Evolutionary conservation across 768 basidiomycete species (phyloP).

Genomic region (Lactarius sp.): DNA sequence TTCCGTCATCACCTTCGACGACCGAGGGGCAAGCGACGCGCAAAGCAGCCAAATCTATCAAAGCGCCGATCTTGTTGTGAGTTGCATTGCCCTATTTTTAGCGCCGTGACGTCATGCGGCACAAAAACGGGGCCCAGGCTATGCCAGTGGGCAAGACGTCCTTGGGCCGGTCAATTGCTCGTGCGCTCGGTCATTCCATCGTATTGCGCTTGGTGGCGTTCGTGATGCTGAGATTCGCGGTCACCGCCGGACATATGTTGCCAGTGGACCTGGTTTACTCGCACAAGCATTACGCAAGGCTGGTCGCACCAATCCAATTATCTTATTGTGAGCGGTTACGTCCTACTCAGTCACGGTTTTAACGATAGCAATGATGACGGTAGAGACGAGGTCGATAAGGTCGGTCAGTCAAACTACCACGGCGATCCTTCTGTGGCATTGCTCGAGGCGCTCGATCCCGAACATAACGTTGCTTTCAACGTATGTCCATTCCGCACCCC

Average conservation of each 20-base stretch:
- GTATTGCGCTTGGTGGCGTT: constrained; percentile 89
- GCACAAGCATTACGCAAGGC: constrained; percentile 85
- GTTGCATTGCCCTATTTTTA: constrained; percentile 27
- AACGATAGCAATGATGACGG: neutral
- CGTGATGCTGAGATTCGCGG: constrained; percentile 83
- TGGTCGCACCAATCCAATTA: constrained; percentile 71
- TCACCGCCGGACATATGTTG: constrained; percentile 85
- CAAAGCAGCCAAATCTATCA: constrained; percentile 41
- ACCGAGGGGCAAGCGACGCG: constrained; percentile 17
- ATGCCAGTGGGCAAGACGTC: too few species aligned
- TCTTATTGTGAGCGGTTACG: constrained; percentile 49
- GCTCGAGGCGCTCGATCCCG: constrained; percentile 89
- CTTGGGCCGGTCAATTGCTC: constrained; percentile 83
- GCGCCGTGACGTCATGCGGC: neutral
- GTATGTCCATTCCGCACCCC: constrained; percentile 36
- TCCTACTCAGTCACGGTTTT: constrained; percentile 3
- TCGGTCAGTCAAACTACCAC: constrained; percentile 81
- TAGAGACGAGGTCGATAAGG: constrained; percentile 87
- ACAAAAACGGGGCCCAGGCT: constrained; percentile 51
- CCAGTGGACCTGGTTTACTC: constrained; percentile 77
- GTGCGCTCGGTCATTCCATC: constrained; percentile 84
- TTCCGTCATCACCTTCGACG: neutral
- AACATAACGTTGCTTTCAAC: constrained; percentile 83
- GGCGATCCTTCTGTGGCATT: constrained; percentile 90
- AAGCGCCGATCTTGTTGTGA: constrained; percentile 70